Base-by-base conservation (phyloP, 2,329 filamentous ascomycete species). In the Scytalidium sp. region DNA sequence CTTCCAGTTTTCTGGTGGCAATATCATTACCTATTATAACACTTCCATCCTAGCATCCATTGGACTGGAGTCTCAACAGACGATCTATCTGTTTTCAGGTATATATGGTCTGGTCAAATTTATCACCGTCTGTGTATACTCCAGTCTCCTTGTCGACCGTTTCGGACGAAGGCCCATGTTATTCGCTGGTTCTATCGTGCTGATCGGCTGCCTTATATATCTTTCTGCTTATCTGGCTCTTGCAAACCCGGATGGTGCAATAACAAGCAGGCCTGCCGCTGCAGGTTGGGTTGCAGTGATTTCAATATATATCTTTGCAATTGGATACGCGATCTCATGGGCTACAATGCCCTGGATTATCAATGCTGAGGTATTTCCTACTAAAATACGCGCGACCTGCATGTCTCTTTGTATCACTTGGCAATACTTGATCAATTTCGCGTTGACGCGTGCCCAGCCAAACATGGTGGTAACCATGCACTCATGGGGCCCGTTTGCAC, bases 101-200 rank as follows among this genome's bases (percentile, higher is more conserved):
- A 81, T 93, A 45, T 90, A 92, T 47, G 88, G 88, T 41, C 79
- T 90, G 46, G 75, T 90, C 58, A 92, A 92, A 63, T 79, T 92
- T 48, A 64, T 80, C 6, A 78, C 84, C 0, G 81, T 85, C 13
- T 64, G 91, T 25, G 56, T 81, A 36, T 92, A 87, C 64, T 87
- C 88, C 0, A 75, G 91, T 46, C 90, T 92, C 76, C 77, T 92
- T 8, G 87, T 92, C 55, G 88, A 92, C 58, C 83, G 87, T 47
- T 84, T 92, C 56, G 88, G 88, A 3, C 84, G 88, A 51, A 91
- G 90, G 68, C 79, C n/a, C n/a, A n/a, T n/a, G n/a, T n/a, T n/a
- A n/a, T n/a, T n/a, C n/a, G n/a, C n/a, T n/a, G n/a, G n/a, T n/a
- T n/a, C n/a, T n/a, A n/a, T n/a, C n/a, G n/a, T n/a, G n/a, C n/a